These are phyloP conservation scores for Cyclotella cryptica DNA, from an alignment of 108 stramenopile genomes.

Conservation along the genomic window DNA sequence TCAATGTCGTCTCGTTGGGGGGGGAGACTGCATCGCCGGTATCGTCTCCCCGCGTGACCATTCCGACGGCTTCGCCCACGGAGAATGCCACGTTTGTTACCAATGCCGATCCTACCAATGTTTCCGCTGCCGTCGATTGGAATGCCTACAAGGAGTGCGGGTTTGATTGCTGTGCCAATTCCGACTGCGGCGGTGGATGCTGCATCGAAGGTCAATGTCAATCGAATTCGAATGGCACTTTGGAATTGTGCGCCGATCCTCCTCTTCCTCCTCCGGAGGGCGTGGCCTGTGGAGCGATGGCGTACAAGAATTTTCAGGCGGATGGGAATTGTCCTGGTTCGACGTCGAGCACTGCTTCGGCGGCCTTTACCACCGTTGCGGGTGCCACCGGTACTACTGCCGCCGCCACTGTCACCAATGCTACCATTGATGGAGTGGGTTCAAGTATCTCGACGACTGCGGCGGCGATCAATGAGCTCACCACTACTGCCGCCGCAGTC, in stretches of 20 bases:
- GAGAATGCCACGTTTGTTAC: background rate
- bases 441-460: background rate
- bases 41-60: background rate
- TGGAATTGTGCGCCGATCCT: slow-evolving; percentile 10
- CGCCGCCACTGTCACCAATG: background rate
- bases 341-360: background rate
- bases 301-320: slow-evolving; percentile 12
- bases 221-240: background rate
- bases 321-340: slow-evolving; percentile 15
- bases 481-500: background rate
- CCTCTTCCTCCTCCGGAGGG: slow-evolving; percentile 2
- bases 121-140: background rate
- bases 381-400: background rate
- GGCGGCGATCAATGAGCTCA: background rate
- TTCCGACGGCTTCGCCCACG: background rate
- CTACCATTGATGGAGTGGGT: background rate
- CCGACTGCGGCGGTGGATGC: slow-evolving; percentile 18
- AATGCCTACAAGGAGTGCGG: slow-evolving; percentile 3
- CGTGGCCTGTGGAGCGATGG: slow-evolving; percentile 9
- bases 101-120: background rate
- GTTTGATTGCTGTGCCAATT: slow-evolving; percentile 18
- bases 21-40: background rate
- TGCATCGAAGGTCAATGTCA: slow-evolving; percentile 14
- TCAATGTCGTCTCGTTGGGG: background rate
- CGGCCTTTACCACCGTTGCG: background rate